Base-by-base conservation (phyloP, 768 basidiomycete genomes). In the Hypholoma sublateritium region DNA sequence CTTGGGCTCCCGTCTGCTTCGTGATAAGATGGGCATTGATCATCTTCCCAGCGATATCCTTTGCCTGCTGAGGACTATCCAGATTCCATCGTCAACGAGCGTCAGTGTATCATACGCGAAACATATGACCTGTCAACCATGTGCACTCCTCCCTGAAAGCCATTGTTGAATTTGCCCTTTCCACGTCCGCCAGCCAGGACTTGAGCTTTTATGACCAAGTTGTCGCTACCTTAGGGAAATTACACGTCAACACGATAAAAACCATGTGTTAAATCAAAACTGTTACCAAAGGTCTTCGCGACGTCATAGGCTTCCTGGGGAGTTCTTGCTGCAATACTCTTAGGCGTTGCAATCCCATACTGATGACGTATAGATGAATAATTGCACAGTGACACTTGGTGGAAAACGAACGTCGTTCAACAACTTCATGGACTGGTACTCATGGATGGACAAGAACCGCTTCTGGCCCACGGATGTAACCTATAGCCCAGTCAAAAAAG, bases 151-250 rank as follows among this genome's bases (percentile, higher is more conserved):
- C 97, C 97, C 73, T 98, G 89, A 72, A 98, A 86, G 16, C 97
- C 97, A 70, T 85, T 93, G 76, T 94, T 87, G 66, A 99, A 99
- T 65, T 89, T 88, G 37, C 97, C 97, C 82, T 98, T 98, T 65
- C 97, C 97, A 68, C 97, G 88, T 61, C 97, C 97, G 66, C 97
- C 97, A 62, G 97, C 97, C 54, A 99, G 88, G 6, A 99, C 97
- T 72, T 99, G 97, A 37, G 97, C 97, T 76, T 98, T 98, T 75
- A 99, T 95, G 34, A 99, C 96, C 51, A 96, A 87, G 60, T 85
- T 83, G 54, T 88, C 79, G 32, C 79, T 78, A 59, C 86, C 93
- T 96, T 50, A 14, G 39, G 25, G 34, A 47, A 45, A 32, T 53
- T 25, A 35, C 25, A 45, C 50, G 53, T 59, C 32, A 53, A 14